phyloP scores from a whole-genome alignment of 345 rosid genomes.

The Brassica nigra region DNA sequence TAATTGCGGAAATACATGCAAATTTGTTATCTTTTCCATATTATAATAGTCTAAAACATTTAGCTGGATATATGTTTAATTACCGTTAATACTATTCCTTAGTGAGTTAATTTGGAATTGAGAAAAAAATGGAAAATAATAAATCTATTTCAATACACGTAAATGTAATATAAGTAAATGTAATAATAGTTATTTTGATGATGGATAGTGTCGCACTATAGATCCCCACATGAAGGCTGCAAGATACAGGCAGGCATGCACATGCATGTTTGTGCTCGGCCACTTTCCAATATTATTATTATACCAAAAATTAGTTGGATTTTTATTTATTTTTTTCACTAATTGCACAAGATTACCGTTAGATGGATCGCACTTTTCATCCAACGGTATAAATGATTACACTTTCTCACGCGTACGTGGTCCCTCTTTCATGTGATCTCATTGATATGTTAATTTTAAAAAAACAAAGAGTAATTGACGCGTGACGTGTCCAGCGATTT shows the following conservation, averaged over 20 bases:
- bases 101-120: neutral
- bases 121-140: too few relatives aligned
- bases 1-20: slow-evolving; percentile 30
- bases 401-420: slow-evolving; percentile 39
- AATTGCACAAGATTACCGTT: slow-evolving; percentile 27
- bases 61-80: neutral
- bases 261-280: slow-evolving; percentile 38
- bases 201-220: slow-evolving; percentile 46
- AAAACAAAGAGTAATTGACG: slow-evolving; percentile 3
- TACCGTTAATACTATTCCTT: neutral
- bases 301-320: neutral
- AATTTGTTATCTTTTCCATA: slow-evolving; percentile 3
- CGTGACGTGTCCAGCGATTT: slow-evolving; percentile 42
- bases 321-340: neutral
- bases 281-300: slow-evolving; percentile 30
- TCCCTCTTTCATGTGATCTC: slow-evolving; percentile 41
- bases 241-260: slow-evolving; percentile 47
- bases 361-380: slow-evolving; percentile 17
- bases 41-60: neutral
- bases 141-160: too few relatives aligned
- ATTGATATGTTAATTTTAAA: slow-evolving; percentile 1
- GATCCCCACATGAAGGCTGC: slow-evolving; percentile 47
- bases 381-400: slow-evolving; percentile 2
- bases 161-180: neutral
- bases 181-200: slow-evolving; percentile 19